Percentiles rank a stretch among this genome's conserved stretches.
Evolutionary conservation across 2,329 filamentous ascomycete species (phyloP).

Genomic region (Aspergillus thermomutatus): DNA sequence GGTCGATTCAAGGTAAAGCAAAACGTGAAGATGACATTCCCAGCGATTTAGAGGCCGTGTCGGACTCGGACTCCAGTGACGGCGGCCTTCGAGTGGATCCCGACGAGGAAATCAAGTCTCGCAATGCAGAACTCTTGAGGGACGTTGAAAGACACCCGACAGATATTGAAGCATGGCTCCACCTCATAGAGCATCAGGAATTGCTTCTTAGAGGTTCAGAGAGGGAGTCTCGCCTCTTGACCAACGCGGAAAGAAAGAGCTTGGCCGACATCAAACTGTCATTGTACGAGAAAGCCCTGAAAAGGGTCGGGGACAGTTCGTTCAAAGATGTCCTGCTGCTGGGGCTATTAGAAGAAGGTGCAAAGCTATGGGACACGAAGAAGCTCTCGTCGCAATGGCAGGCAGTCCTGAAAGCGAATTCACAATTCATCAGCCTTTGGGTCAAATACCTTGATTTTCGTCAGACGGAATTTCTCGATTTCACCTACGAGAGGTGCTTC

Average conservation of each 20-base stretch:
- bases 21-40: constrained; percentile 47
- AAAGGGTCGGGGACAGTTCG: constrained; percentile 46
- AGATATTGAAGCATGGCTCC: constrained; percentile 71
- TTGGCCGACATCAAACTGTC: constrained; percentile 76
- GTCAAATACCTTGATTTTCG: constrained; percentile 66
- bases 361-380: constrained; percentile 67
- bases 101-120: constrained; percentile 44
- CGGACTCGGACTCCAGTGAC: constrained; percentile 44
- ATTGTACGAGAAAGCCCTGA: constrained; percentile 73
- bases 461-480: constrained; percentile 64
- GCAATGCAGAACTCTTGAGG: constrained; percentile 57
- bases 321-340: constrained; percentile 61
- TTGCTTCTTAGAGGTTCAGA: constrained; percentile 52
- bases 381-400: constrained; percentile 64
- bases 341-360: constrained; percentile 69
- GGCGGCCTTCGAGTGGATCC: constrained; percentile 34
- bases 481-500: constrained; percentile 66
- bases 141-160: constrained; percentile 63
- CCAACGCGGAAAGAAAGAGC: constrained; percentile 61
- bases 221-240: constrained; percentile 39
- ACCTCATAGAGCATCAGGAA: constrained; percentile 76
- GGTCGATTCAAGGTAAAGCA: constrained; percentile 64
- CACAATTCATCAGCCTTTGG: constrained; percentile 66
- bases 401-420: constrained; percentile 54
- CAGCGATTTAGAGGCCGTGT: constrained; percentile 49